Evolutionary conservation across 2,329 filamentous ascomycete genomes (phyloP).

Genomic region (Ophiobolus disseminans): DNA sequence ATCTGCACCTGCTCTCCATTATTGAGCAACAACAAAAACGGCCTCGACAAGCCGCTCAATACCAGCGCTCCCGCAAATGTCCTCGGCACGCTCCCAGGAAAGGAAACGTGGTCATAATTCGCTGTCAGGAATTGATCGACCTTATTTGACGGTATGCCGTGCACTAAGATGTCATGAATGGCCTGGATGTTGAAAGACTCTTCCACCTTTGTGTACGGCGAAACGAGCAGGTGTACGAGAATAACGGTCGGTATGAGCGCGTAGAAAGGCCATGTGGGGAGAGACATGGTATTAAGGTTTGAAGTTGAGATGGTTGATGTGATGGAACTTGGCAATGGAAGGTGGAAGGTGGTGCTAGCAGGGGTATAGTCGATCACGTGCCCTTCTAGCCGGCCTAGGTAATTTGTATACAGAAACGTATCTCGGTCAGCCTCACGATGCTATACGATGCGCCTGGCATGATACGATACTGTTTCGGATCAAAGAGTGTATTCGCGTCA

Average conservation of each 20-base stretch:
- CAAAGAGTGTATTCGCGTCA: too few species aligned
- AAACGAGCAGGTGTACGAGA: constrained; percentile 71
- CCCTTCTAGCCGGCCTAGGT: too few species aligned
- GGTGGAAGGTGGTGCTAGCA: background rate
- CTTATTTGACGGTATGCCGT: constrained; percentile 73
- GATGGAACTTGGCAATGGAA: background rate
- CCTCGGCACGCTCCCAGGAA: constrained; percentile 88
- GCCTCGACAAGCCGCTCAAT: constrained; percentile 75
- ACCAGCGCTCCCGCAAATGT: constrained; percentile 85
- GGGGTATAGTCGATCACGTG: constrained; percentile 32
- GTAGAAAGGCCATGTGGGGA: constrained; percentile 34
- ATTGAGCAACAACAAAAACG: constrained; percentile 65
- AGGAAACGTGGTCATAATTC: constrained; percentile 87
- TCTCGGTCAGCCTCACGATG: too few species aligned
- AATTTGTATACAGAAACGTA: too few species aligned
- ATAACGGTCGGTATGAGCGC: constrained; percentile 40
- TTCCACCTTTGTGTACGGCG: constrained; percentile 96
- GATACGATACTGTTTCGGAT: too few species aligned
- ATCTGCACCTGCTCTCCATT: constrained; percentile 65
- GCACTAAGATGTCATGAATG: constrained; percentile 83
- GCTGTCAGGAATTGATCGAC: constrained; percentile 61
- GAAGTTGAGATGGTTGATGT: background rate
- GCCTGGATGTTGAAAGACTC: constrained; percentile 99
- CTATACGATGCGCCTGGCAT: too few species aligned
- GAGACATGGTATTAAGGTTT: constrained; percentile 25